Evolutionary conservation across 2,329 filamentous ascomycete genomes (phyloP), one percentile per base, ranked within the genome.

Genomic region (Pseudohalonectria lignicola): DNA sequence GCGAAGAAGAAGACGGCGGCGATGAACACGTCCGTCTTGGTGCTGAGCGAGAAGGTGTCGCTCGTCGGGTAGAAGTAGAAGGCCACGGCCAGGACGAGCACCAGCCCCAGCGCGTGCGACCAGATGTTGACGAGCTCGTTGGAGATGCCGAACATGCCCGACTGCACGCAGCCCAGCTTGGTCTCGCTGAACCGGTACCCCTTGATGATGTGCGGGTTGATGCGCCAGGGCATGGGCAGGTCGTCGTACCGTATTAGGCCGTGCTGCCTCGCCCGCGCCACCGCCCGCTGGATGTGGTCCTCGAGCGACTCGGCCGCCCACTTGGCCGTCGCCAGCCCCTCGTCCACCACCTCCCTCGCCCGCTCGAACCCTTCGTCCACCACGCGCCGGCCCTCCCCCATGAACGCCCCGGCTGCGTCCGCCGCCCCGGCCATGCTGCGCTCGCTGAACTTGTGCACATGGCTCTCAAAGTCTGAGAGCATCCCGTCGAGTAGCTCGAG

Each of bases 51-150:
- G 63, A 96, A 98, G 57, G 93, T 90, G 52, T 78, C 71, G 47
- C 84, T 88, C 36, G 79, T 78, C 0, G 92, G 92, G 59, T 98
- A 98, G 59, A 94, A 93, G 65, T 94, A 94, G 49, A 98, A 90
- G 40, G 92, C 92, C 31, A 96, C 73, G 11, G 86, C 69, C 28
- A 96, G 71, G 34, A 98, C 84, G 44, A 95, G 69, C 23, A 96
- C 54, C n/a, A 96, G 71, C 15, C 92, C 92, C 21, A 98, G 72
- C 11, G 82, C 76, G 56, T 98, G 92, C 2, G 88, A 90, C 92
- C 92, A 98, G 53, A 98, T 98, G 62, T 98, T 98, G 66, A 96
- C 81, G 30, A 82, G 75, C 62, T 98, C 92, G 61, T 98, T 98
- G 46, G 86, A 93, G 41, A 92, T 66, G 45, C 76, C 73, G 53